Base-by-base conservation (phyloP, 2,329 filamentous ascomycete genomes). In the Elsinoe arachidis region DNA sequence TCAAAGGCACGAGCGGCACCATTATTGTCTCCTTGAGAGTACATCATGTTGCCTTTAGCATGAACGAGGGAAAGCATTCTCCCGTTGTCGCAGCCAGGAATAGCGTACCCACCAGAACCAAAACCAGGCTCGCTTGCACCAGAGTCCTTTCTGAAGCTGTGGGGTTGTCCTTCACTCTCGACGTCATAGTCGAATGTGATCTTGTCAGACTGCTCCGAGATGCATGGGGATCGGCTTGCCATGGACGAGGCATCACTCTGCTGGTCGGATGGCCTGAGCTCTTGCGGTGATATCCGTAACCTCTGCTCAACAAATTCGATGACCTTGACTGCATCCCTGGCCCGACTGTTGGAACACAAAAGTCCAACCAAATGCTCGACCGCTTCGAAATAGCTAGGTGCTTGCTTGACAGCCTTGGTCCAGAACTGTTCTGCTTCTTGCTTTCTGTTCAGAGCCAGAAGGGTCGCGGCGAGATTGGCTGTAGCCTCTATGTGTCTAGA, bases 1-100 rank as follows among this genome's bases (percentile, higher is more conserved):
- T 99, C 93, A 64, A 99, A 99, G 3, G 93, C 90, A 64, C 84
- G 82, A 1, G 92, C 90, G 41, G 93, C 93, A 39, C 80, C 82
- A 38, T 80, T 77, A 62, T 93, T 87, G 63, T 96, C 86, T 46
- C 92, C 92, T 30, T 95, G 75, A 23, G 88, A 84, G 72, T 99
- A 99, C 1, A 97, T 78, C 86, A 97, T 95, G 61, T 97, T 97
- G n/a, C 92, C 93, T 71, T 97, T 99, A 17, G 92, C 91, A 72
- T 99, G 93, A 39, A 97, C 84, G 14, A 99, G 79, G n/a, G 90
- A 88, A 44, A 99, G 80, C 66, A 99, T 90, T 59, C 93, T 83
- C 7, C 92, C 93, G 68, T 96, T 97, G 63, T 99, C 93, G 43
- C 81, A 83, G 1, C 86, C 90, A 4, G 90, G 81, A 43, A 99